Evolutionary conservation across 352 stramenopile species (phyloP), one percentile per base, ranked within the genome.

Genomic region (Globisporangium middletonii): DNA sequence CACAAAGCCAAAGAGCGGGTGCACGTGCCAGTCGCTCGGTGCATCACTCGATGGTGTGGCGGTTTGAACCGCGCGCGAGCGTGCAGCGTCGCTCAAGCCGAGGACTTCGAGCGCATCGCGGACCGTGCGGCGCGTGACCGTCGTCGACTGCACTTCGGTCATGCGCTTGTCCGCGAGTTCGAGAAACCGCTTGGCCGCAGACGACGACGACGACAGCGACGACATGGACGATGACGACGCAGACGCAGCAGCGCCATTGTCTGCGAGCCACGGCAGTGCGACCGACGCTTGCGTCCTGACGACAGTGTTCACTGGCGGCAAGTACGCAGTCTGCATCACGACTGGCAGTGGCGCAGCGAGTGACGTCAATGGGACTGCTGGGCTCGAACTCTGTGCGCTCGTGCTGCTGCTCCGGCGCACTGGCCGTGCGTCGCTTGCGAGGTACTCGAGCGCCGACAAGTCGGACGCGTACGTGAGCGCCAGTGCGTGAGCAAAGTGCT

Each of bases 401-500:
- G 12, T 50, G 46, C 43, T 6, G 19, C 52, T 42, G 57, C 33
- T 6, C 16, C 30, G 19, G 50, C 23, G 9, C 30, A 23, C 4
- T 37, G 18, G 7, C n/a, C n/a, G 16, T n/a, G 23, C 3, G 52
- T 54, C 47, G 35, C 47, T 58, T 26, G 55, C n/a, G 19, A 65
- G 30, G 27, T 58, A 60, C 47, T 69, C 62, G 56, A 92, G 79
- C 2, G 80, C 66, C 33, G 73, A 72, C 28, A 90, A 62, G 27
- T 89, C 74, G 11, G 83, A 82, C n/a, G 80, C 73, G 60, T 93
- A 93, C 11, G 80, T 62, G 0, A 93, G 52, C 11, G 73, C 66
- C 15, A 93, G 64, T 5, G 83, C 80, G 55, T 86, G 71, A 6
- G 75, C 62, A 60, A 90, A 91, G 46, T 88, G 72, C 57, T 88